Base-by-base conservation (phyloP, 1,284 basidiomycete genomes). In the Heliocybe sulcata region DNA sequence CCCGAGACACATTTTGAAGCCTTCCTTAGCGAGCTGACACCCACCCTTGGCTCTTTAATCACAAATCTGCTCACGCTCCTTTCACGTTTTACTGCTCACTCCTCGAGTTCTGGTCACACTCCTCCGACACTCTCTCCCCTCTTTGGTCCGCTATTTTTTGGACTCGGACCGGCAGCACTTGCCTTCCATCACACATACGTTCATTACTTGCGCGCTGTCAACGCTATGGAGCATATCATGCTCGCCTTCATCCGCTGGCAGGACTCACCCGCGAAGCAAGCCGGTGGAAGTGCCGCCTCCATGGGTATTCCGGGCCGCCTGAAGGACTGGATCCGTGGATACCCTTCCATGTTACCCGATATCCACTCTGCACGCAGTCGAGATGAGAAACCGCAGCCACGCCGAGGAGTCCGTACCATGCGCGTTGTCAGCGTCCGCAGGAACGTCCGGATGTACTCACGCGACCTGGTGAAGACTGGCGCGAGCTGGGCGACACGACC, bases 191-290 rank as follows among this genome's bases (percentile, higher is more conserved):
- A 82, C 62, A 82, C 89, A 1, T 95, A 96, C 67, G 69, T 81
- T 16, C 81, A 85, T 63, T 96, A 93, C 65, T 82, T 94, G 47
- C 84, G 87, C 51, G 77, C 89, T 16, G 85, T 88, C 1, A 83
- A 85, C 38, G 93, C 94, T 0, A 89, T 90, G 55, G 94, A 97
- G 66, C 94, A 97, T 61, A 74, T 97, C 52, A 73, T 96, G 11
- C 80, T 96, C 16, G 79, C 91, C 0, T 94, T 87, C 67, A 87
- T 96, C 56, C 83, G 94, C 19, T 87, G 83, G 73, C 85, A 91
- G 60, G 82, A 89, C 58, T 76, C 77, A 2, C 69, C 72, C 45
- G 64, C 67, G 33, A 67, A 69, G 57, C 60, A 58, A 14, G 59
- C 65, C 62, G 70, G 71, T 6, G 75, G 74, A 29, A 80, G 78